Percentiles rank a stretch among this genome's conserved stretches.
These are phyloP conservation scores for Linanthus parryae DNA, from an alignment of 148 eudicot genomes.

Conservation along the genomic window DNA sequence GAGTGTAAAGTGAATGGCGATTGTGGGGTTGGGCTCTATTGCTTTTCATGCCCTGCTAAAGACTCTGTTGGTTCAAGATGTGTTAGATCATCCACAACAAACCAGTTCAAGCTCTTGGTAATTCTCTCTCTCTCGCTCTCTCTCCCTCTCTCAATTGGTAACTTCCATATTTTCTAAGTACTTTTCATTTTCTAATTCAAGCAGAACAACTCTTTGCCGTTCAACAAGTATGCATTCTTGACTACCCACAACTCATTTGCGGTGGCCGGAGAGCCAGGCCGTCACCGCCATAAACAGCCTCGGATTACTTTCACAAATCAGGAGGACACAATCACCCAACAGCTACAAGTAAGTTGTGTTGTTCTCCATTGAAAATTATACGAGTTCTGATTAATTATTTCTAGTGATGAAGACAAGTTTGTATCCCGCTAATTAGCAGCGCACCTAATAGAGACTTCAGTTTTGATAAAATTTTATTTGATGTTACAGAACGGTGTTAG, in stretches of 20 bases:
- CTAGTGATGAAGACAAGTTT: too few relatives aligned
- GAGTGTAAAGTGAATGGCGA: slow-evolving; percentile 13
- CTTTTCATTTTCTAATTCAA: too few relatives aligned
- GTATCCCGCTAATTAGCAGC: too few relatives aligned
- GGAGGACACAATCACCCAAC: slow-evolving; percentile 55
- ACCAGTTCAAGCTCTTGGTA: slow-evolving; percentile 43
- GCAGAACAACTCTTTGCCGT: slow-evolving; percentile 3
- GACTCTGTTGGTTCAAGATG: slow-evolving; percentile 26
- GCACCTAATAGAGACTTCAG: too few relatives aligned
- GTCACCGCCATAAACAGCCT: slow-evolving; percentile 31
- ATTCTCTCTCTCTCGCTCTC: background rate
- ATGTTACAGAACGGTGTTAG: slow-evolving; percentile 71
- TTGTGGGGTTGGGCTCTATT: slow-evolving; percentile 44
- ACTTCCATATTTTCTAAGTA: too few relatives aligned
- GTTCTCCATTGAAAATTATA: background rate
- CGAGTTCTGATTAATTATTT: background rate
- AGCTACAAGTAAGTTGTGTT: slow-evolving; percentile 37
- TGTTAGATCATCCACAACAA: slow-evolving; percentile 30
- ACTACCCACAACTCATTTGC: slow-evolving; percentile 6
- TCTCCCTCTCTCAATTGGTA: too few relatives aligned
- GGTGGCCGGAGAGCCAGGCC: slow-evolving; percentile 9
- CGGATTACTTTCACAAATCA: slow-evolving; percentile 46
- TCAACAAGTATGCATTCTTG: slow-evolving; percentile 8
- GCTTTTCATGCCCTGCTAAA: slow-evolving; percentile 30
- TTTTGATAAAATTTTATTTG: too few relatives aligned